Percentiles rank a stretch among this genome's conserved stretches.
Evolutionary conservation across 768 basidiomycete species (phyloP).

Genomic region (Hydnomerulius pinastri): DNA sequence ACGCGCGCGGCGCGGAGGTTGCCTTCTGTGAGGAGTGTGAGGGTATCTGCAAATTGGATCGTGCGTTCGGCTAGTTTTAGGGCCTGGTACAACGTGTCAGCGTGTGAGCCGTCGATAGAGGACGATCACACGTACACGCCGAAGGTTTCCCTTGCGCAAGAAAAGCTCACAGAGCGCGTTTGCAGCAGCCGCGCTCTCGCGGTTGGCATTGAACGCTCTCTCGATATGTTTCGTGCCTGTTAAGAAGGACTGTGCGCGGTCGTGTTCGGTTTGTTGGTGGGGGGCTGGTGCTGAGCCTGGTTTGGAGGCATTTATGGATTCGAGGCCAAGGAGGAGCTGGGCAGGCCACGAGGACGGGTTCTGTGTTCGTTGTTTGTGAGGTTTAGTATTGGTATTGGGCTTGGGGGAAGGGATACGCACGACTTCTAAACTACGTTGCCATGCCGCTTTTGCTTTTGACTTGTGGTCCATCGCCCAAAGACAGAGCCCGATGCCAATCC

Average conservation of each 20-base stretch:
- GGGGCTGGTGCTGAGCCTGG: slow-evolving; percentile 68
- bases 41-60: slow-evolving; percentile 90
- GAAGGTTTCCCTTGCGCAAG: slow-evolving; percentile 65
- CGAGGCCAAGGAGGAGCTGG: slow-evolving; percentile 82
- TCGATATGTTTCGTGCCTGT: slow-evolving; percentile 71
- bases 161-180: slow-evolving; percentile 83
- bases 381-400: background rate
- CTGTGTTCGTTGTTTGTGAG: slow-evolving; percentile 45
- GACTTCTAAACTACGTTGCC: slow-evolving; percentile 86
- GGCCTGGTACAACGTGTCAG: slow-evolving; percentile 49
- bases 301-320: slow-evolving; percentile 86
- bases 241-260: slow-evolving; percentile 61
- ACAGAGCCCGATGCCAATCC: slow-evolving; percentile 94
- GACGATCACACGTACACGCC: slow-evolving; percentile 46
- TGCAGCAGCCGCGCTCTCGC: slow-evolving; percentile 78
- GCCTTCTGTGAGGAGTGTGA: slow-evolving; percentile 82
- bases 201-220: slow-evolving; percentile 73
- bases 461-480: slow-evolving; percentile 88
- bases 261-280: slow-evolving; percentile 60
- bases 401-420: slow-evolving; percentile 48
- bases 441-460: slow-evolving; percentile 80
- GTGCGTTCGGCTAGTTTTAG: slow-evolving; percentile 95
- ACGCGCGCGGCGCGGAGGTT: slow-evolving; percentile 83
- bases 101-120: background rate
- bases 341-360: slow-evolving; percentile 79